A percentile compares a stretch with the other conserved stretches of the same genome.
Conservation (phyloP, 2,329 filamentous ascomycete genomes). For the Ophiosphaerella herpotricha region DNA sequence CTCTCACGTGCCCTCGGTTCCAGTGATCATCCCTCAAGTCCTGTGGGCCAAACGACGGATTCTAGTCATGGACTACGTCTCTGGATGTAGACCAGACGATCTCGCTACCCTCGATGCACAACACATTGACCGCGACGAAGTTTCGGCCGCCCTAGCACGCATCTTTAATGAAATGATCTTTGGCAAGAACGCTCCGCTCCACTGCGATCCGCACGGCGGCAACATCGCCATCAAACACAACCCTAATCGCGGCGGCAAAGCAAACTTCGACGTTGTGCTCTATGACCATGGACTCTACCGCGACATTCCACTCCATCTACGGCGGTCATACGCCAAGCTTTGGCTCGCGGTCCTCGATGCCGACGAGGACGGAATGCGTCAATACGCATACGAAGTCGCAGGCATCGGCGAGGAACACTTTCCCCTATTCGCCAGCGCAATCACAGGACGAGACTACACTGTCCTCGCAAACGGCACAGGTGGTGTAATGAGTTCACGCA, state of each 20-base stretch:
- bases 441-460: conserved; percentile 89
- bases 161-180: conserved; percentile 99
- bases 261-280: conserved; percentile 91
- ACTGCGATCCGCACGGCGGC: conserved; percentile 96
- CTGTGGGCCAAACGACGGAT: conserved; percentile 88
- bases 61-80: conserved; percentile 91
- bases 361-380: conserved; percentile 83
- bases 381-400: conserved; percentile 86
- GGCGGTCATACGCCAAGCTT: conserved; percentile 90
- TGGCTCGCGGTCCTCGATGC: conserved; percentile 96
- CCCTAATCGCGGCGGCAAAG: conserved; percentile 57
- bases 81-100: conserved; percentile 86
- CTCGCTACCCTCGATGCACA: conserved; percentile 83
- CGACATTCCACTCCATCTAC: conserved; percentile 78
- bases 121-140: conserved; percentile 90
- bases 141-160: conserved; percentile 83
- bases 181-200: conserved; percentile 81
- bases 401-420: conserved; percentile 89
- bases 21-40: conserved; percentile 86
- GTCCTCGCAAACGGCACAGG: conserved; percentile 64
- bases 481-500: conserved; percentile 61
- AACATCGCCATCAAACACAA: conserved; percentile 93
- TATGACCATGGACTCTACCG: conserved; percentile 98
- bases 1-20: conserved; percentile 70
- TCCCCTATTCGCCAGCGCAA: conserved; percentile 91